phyloP scores from a whole-genome alignment of 768 basidiomycete genomes.

The Boletus huronensis region DNA sequence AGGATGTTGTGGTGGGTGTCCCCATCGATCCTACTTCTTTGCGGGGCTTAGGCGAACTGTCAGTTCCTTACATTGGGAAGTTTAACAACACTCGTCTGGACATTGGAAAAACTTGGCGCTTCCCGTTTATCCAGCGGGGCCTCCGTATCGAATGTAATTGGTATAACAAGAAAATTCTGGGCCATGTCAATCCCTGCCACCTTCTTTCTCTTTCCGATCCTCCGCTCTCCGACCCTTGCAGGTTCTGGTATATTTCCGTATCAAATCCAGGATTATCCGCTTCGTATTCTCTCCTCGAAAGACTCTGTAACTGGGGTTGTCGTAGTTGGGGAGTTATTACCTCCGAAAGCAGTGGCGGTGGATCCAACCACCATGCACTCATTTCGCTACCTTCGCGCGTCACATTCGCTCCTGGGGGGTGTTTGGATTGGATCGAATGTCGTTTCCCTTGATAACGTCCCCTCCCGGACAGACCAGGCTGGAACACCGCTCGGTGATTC shows the following conservation, averaged over 20 bases:
- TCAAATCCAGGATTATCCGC: constrained; percentile 47
- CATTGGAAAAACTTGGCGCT: background rate
- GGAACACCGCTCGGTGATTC: constrained; percentile 65
- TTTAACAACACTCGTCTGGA: constrained; percentile 12
- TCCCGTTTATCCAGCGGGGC: background rate
- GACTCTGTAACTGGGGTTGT: constrained; percentile 78
- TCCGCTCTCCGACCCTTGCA: constrained; percentile 57
- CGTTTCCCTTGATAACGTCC: constrained; percentile 39
- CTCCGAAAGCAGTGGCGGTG: constrained; percentile 32
- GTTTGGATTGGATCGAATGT: constrained; percentile 70
- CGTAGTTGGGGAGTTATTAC: constrained; percentile 70
- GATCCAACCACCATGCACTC: constrained; percentile 40
- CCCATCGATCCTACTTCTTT: background rate
- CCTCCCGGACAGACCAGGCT: constrained; percentile 47
- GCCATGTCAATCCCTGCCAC: constrained; percentile 26
- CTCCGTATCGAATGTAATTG: background rate
- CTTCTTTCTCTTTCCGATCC: constrained; percentile 36
- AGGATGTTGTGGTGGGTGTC: constrained; percentile 21
- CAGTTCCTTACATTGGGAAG: constrained; percentile 28
- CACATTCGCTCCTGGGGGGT: constrained; percentile 66
- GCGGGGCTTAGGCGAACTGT: background rate
- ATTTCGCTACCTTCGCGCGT: constrained; percentile 58
- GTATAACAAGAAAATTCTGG: constrained; percentile 8
- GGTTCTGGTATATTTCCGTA: constrained; percentile 51
- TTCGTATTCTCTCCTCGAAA: constrained; percentile 65